Conservation (phyloP, 208 protist species). For the Trypanosoma brucei region DNA sequence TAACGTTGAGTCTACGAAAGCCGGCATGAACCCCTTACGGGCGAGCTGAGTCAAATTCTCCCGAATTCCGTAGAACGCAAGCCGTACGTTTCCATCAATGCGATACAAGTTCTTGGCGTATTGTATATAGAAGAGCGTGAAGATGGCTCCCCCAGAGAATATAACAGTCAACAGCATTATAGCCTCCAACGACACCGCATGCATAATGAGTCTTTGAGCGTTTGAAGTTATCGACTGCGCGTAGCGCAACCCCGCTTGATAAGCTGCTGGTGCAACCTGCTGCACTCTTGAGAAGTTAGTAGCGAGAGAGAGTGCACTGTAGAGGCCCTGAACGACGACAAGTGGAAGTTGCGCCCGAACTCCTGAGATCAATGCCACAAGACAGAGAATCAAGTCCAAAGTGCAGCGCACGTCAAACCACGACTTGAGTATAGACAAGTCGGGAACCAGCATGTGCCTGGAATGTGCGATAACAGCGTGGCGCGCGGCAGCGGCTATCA, state of each 20-base stretch:
- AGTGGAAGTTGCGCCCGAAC: conserved; percentile 44
- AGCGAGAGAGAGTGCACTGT: conserved; percentile 36
- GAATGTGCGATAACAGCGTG: conserved; percentile 39
- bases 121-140: conserved; percentile 75
- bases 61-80: conserved; percentile 59
- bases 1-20: conserved; percentile 39
- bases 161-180: conserved; percentile 63
- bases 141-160: conserved; percentile 60
- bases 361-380: conserved; percentile 38
- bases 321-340: conserved; percentile 32
- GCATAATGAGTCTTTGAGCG: conserved; percentile 29
- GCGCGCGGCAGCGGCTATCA: conserved; percentile 40
- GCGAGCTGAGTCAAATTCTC: conserved; percentile 49
- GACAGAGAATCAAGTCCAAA: conserved; percentile 42
- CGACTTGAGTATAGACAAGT: conserved; percentile 31
- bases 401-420: conserved; percentile 56
- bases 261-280: conserved; percentile 21
- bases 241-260: conserved; percentile 30
- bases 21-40: conserved; percentile 33
- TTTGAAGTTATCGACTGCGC: conserved; percentile 29
- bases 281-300: conserved; percentile 4
- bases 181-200: conserved; percentile 59
- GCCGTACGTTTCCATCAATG: conserved; percentile 55
- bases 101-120: conserved; percentile 73
- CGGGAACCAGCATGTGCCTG: conserved; percentile 35